Conservation (phyloP, 2,329 filamentous ascomycete species). For the Monilinia aucupariae region DNA sequence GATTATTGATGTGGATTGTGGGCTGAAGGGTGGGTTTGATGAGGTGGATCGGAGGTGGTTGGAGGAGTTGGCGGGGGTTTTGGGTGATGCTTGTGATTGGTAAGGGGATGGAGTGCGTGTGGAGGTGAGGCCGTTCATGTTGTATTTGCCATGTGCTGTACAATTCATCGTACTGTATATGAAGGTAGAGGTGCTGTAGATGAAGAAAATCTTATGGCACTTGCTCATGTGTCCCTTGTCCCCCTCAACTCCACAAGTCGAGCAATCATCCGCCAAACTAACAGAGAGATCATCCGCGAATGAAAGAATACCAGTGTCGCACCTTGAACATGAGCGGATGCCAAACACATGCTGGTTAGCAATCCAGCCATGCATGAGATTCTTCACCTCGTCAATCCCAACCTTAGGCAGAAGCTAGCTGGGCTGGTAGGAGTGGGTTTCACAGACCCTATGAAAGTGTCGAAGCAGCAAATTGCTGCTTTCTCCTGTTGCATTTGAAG, state of each 20-base stretch:
- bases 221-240: not conserved
- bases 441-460: too few species aligned
- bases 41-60: constrained; percentile 59
- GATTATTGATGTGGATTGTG: constrained; percentile 77
- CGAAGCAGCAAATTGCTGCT: too few species aligned
- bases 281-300: not conserved
- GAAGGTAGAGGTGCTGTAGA: not conserved
- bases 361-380: not conserved
- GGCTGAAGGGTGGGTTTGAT: constrained; percentile 61
- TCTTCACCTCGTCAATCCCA: too few species aligned
- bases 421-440: too few species aligned
- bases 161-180: not conserved
- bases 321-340: not conserved
- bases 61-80: constrained; percentile 58
- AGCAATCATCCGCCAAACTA: not conserved
- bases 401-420: too few species aligned
- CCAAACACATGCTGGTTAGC: not conserved
- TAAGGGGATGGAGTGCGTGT: constrained; percentile 27
- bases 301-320: too few species aligned
- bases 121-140: not conserved
- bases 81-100: constrained; percentile 63
- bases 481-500: too few species aligned
- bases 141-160: not conserved
- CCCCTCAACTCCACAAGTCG: not conserved
- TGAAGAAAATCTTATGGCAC: not conserved